Evolutionary conservation across 1,284 basidiomycete species (phyloP).

Genomic region (Singerocomus rubriflavus): DNA sequence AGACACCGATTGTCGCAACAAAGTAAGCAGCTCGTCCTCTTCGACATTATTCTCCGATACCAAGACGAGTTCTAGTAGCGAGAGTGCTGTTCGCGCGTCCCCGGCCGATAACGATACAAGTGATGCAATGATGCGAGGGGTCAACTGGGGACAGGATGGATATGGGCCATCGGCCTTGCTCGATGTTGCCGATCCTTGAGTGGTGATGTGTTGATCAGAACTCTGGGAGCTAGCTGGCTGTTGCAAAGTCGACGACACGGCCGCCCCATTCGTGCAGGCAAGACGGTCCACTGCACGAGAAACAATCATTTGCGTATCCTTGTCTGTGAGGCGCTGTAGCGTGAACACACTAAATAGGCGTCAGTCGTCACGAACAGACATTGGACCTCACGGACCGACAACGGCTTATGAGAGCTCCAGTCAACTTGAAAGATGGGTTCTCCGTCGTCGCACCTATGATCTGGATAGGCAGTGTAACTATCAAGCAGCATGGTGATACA

Average conservation of each 20-base stretch:
- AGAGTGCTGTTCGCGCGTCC: constrained; percentile 69
- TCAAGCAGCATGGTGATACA: background rate
- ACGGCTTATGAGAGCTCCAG: constrained; percentile 73
- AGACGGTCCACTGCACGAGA: constrained; percentile 47
- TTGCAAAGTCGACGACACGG: background rate
- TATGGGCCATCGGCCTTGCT: constrained; percentile 15
- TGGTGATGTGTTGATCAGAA: constrained; percentile 10
- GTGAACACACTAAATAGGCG: constrained; percentile 54
- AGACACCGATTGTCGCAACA: constrained; percentile 54
- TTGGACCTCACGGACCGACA: constrained; percentile 56
- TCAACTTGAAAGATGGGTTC: constrained; percentile 87
- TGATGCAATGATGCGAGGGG: constrained; percentile 45
- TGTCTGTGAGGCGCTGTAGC: constrained; percentile 57
- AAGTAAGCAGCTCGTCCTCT: constrained; percentile 46
- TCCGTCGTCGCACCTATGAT: constrained; percentile 90
- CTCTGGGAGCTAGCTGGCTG: constrained; percentile 11
- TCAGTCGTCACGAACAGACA: constrained; percentile 11
- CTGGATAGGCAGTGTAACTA: constrained; percentile 33
- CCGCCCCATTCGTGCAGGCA: constrained; percentile 13
- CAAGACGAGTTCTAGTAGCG: constrained; percentile 62
- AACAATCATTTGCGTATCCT: constrained; percentile 54
- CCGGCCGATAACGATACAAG: constrained; percentile 61
- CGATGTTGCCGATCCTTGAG: constrained; percentile 19
- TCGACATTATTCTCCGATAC: constrained; percentile 37
- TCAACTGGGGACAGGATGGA: constrained; percentile 44